Conservation (phyloP, 495 filamentous ascomycete species). For the Eremomyces bilateralis region DNA sequence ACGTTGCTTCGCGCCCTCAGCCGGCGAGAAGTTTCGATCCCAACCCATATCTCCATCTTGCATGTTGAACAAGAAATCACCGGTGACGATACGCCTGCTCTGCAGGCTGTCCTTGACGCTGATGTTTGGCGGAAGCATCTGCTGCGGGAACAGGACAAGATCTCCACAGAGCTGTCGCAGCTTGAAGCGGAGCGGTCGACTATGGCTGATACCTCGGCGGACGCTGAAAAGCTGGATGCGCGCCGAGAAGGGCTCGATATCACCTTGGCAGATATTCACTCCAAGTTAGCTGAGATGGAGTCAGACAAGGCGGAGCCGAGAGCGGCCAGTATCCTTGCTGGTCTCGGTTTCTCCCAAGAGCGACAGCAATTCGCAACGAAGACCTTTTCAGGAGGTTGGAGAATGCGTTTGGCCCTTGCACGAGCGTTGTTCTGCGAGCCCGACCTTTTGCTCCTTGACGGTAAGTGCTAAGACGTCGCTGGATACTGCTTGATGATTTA, state of each 20-base stretch:
- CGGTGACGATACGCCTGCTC: constrained; percentile 83
- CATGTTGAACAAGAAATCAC: constrained; percentile 98
- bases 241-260: constrained; percentile 78
- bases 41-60: constrained; percentile 92
- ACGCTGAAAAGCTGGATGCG: constrained; percentile 62
- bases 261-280: constrained; percentile 72
- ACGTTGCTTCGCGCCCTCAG: constrained; percentile 82
- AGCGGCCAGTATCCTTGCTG: constrained; percentile 86
- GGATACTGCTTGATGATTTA: not conserved
- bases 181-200: constrained; percentile 60
- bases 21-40: constrained; percentile 80
- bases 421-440: constrained; percentile 96
- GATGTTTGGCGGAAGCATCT: constrained; percentile 98
- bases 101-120: constrained; percentile 92
- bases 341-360: constrained; percentile 89
- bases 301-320: constrained; percentile 93
- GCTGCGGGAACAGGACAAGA: constrained; percentile 81
- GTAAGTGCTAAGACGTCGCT: constrained; percentile 16
- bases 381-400: constrained; percentile 98
- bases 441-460: constrained; percentile 83
- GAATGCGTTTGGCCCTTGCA: constrained; percentile 90
- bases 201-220: constrained; percentile 69
- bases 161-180: constrained; percentile 49
- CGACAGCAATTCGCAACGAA: constrained; percentile 83
- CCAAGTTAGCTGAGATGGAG: constrained; percentile 94